These are phyloP conservation scores for Dimocarpus longan DNA, from an alignment of 345 rosid species.

Conservation along the genomic window DNA sequence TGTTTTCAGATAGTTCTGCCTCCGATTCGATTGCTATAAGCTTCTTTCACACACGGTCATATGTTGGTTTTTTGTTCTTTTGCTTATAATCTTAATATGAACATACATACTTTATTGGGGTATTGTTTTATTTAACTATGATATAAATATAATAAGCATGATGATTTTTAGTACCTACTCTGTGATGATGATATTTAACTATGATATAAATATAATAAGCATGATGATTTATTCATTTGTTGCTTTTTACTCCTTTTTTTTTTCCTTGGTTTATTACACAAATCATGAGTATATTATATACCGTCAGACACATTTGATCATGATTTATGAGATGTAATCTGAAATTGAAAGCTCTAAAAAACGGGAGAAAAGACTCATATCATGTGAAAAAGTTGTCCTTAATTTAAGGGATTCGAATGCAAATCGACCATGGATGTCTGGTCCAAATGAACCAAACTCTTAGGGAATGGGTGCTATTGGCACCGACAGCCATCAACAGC, in stretches of 20 bases:
- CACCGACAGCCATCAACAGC: no score
- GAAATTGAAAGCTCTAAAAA: no score
- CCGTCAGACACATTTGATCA: no score
- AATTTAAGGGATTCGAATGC: no score
- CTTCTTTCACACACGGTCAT: conserved; percentile 14
- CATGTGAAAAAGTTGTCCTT: no score
- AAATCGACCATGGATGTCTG: no score
- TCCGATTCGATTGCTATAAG: conserved; percentile 13
- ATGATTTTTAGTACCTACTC: conserved; percentile 6
- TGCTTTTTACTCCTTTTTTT: neutral
- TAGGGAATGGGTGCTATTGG: no score
- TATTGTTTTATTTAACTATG: conserved; percentile 25
- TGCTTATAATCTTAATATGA: neutral
- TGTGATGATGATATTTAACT: neutral
- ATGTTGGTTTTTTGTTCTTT: conserved; percentile 15
- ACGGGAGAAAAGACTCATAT: no score
- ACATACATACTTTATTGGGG: neutral
- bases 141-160: conserved; percentile 17
- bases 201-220: conserved; percentile 19
- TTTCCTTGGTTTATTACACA: no score
- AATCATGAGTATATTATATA: no score
- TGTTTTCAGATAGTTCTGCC: conserved; percentile 6
- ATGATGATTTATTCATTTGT: neutral
- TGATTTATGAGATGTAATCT: no score
- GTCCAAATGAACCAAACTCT: no score